These are phyloP conservation scores for Penicillium coffeae DNA, from an alignment of 495 filamentous ascomycete genomes.

Conservation along the genomic window DNA sequence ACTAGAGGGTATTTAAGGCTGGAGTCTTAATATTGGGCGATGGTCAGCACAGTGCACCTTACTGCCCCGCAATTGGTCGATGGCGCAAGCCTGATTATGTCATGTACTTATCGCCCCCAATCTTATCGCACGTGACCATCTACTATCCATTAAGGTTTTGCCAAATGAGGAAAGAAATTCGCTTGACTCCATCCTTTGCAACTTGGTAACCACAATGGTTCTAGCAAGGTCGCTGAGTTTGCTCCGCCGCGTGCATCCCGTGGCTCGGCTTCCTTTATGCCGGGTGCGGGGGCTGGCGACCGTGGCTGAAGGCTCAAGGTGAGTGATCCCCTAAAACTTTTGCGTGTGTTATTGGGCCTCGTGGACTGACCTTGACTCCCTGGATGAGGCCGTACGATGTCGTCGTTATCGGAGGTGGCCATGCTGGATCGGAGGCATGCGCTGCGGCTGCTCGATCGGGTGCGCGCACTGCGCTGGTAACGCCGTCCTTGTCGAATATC, in stretches of 20 bases:
- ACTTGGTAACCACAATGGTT: constrained; percentile 28
- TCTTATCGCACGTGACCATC: constrained; percentile 15
- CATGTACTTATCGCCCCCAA: constrained; percentile 6
- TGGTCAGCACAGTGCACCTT: background rate
- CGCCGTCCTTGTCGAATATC: constrained; percentile 80
- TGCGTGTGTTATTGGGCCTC: background rate
- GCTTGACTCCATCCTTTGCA: constrained; percentile 1
- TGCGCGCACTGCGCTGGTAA: constrained; percentile 85
- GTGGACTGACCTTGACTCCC: constrained; percentile 3
- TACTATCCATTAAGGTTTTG: constrained; percentile 19
- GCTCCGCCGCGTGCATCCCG: constrained; percentile 26
- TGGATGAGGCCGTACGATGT: constrained; percentile 75
- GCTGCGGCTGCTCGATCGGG: constrained; percentile 89
- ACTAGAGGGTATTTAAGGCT: background rate
- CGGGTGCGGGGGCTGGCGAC: constrained; percentile 41
- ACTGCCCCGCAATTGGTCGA: constrained; percentile 38
- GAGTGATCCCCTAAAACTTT: constrained; percentile 10
- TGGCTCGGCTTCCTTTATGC: constrained; percentile 18
- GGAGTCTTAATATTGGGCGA: background rate
- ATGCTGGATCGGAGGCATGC: constrained; percentile 91
- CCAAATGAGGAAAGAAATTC: constrained; percentile 13
- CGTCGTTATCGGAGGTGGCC: constrained; percentile 90
- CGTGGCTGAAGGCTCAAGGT: constrained; percentile 44
- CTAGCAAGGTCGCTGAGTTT: constrained; percentile 28
- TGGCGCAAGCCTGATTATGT: constrained; percentile 30